Conservation (phyloP, 768 basidiomycete genomes). For the Tylopilus felleus region DNA sequence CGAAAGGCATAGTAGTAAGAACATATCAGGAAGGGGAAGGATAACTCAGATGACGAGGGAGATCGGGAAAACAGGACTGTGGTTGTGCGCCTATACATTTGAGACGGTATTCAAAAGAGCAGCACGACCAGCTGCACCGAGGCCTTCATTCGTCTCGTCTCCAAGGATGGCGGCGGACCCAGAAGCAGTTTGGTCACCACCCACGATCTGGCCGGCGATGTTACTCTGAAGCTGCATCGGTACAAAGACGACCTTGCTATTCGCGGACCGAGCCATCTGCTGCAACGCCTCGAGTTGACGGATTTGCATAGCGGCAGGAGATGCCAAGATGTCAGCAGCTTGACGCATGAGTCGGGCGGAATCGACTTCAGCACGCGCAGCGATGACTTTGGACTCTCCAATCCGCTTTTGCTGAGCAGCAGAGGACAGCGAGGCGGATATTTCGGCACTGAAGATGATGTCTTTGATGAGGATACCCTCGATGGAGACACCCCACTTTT, state of each 20-base stretch:
- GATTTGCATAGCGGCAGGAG: conserved; percentile 97
- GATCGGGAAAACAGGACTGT: background rate
- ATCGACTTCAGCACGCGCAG: conserved; percentile 94
- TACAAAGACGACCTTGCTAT: conserved; percentile 90
- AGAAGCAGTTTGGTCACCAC: conserved; percentile 20
- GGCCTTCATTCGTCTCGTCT: conserved; percentile 24
- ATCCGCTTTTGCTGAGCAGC: conserved; percentile 97
- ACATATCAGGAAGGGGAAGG: background rate
- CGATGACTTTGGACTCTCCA: conserved; percentile 95
- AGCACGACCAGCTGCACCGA: conserved; percentile 26
- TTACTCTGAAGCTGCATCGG: conserved; percentile 89
- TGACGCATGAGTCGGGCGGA: conserved; percentile 94
- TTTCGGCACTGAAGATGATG: conserved; percentile 88
- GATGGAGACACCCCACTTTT: conserved; percentile 96
- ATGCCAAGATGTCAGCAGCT: conserved; percentile 92
- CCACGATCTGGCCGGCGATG: conserved; percentile 47
- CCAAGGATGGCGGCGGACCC: conserved; percentile 19
- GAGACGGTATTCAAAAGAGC: conserved; percentile 23
- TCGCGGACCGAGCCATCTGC: conserved; percentile 88
- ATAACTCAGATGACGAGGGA: background rate
- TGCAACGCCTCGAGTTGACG: conserved; percentile 95
- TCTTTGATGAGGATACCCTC: conserved; percentile 96
- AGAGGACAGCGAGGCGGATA: conserved; percentile 86
- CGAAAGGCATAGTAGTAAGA: background rate
- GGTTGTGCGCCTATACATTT: conserved; percentile 18